Percentiles rank a stretch among this genome's conserved stretches.
Conservation (phyloP, 2,329 filamentous ascomycete genomes). For the Tolypocladium endophyticum region DNA sequence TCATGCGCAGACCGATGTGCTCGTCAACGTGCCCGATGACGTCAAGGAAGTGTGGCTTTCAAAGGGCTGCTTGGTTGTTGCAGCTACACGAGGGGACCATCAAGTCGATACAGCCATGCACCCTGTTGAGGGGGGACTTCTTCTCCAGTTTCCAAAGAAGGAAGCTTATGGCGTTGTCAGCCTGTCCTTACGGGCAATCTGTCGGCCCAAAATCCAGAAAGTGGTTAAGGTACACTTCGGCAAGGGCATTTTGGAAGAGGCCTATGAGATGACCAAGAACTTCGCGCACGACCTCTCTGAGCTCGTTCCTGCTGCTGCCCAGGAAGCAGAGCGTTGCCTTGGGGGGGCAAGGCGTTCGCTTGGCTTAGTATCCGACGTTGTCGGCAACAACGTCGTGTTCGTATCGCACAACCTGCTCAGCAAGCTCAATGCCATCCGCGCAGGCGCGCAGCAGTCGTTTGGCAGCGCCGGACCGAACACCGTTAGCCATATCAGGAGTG, state of each 20-base stretch:
- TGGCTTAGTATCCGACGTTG: conserved; percentile 17
- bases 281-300: conserved; percentile 31
- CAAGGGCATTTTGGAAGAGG: conserved; percentile 31
- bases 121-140: conserved; percentile 37
- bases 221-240: conserved; percentile 52
- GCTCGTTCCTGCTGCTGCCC: conserved; percentile 26
- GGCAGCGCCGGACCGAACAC: conserved; percentile 9
- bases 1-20: conserved; percentile 35
- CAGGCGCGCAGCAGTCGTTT: conserved; percentile 13
- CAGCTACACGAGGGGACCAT: conserved; percentile 37
- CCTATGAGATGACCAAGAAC: conserved; percentile 31
- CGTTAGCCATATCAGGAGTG: conserved; percentile 7
- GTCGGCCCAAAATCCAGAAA: conserved; percentile 50
- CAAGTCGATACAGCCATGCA: conserved; percentile 38
- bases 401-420: conserved; percentile 17
- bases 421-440: conserved; percentile 9
- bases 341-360: conserved; percentile 22
- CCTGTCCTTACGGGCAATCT: conserved; percentile 46
- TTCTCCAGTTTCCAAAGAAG: conserved; percentile 39
- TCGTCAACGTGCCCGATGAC: conserved; percentile 40
- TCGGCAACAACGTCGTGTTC: conserved; percentile 11
- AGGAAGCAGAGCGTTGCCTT: conserved; percentile 26
- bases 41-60: conserved; percentile 44
- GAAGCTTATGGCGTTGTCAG: conserved; percentile 49
- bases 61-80: conserved; percentile 45